Base-by-base conservation (phyloP, 805 yeast species). In the Spathaspora girioi region DNA sequence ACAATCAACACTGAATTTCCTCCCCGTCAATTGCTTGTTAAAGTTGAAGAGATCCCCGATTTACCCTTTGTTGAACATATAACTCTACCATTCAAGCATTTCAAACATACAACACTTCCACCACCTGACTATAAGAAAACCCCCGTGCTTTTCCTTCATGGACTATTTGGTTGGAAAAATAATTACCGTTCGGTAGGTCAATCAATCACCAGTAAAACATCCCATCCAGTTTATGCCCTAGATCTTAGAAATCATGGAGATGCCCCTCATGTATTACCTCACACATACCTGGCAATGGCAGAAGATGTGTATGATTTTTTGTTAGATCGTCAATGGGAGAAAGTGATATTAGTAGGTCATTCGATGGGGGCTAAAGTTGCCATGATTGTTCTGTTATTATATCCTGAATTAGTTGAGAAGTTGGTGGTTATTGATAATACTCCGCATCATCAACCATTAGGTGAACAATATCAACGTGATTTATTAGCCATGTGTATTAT, bases 351-450 rank as follows among this genome's bases (percentile, higher is more conserved):
- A 26, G 64, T 73, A 18, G 87, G 87, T 0, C 84, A 79, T 59
- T 81, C 84, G 17, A 76, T 83, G 80, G 88, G 88, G 1, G 86
- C 84, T 3, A 82, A 81, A 58, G 74, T 78, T 1, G 80, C 80
- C 0, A 74, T 83, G 77, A 50, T 75, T 45, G 70, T 73, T 1
- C 65, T 79, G 0, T 59, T 83, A 32, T 58, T 61, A 51, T 54
- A 67, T 44, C 81, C 81, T 1, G 71, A 69, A 3, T 50, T 66
- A 32, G 67, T 79, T 0, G 59, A 67, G 5, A 73, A 69, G 50
- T 56, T 81, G 31, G 67, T 81, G 0, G 75, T 81, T 3, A 69
- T 82, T 2, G 84, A 78, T 52, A 79, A 78, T 58, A 65, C 78
- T 6, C 84, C 84, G 8, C 66, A 56, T 4, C 62, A 62, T 47